Evolutionary conservation across 2,329 filamentous ascomycete species (phyloP), one percentile per base, ranked within the genome.

Genomic region (Mariannaea elegans): DNA sequence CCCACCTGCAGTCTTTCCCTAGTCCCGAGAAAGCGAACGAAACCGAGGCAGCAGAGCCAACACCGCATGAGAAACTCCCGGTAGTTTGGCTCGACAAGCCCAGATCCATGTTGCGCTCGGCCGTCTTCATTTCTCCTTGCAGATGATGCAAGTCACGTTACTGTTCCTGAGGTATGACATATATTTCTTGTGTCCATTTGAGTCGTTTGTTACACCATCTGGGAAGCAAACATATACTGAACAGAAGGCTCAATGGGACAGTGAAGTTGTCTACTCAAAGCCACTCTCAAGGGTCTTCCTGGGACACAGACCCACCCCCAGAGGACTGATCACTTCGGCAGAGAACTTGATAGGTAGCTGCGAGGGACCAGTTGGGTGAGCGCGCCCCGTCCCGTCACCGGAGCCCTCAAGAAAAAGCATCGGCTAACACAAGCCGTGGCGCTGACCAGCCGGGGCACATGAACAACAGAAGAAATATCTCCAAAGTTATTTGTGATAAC

Each of bases 101-200:
- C 45, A 18, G 27, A 53, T 39, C 58, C 56, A 41, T 32, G 29
- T 45, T 54, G 36, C 38, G 51, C 47, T 42, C 49, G 23, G 38
- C 56, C 51, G 32, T 64, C 49, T 32, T 38, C 44, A 45, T 19
- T 54, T 56, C 59, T 55, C 57, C 61, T 65, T 66, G 63, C 68
- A 69, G 67, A 42, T 58, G 59, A 51, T 38, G 14, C 12, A 55
- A 36, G 58, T 70, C 68, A 70, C 68, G 67, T 70, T 70, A 70
- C 61, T 53, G 34, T 53, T 24, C 51, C 45, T 27, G 21, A 36
- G 27, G 13, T 36, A 14, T 23, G 23, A 7, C 13, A n/a, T 16
- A n/a, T 13, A 19, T 58, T 12, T 31, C 27, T n/a, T 23, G 16
- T 13, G 42, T 47, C 21, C 27, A 32, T 8, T 32, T 38, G 24